Base-by-base conservation (phyloP, 305 asterid genomes). In the Fraxinus nigra region DNA sequence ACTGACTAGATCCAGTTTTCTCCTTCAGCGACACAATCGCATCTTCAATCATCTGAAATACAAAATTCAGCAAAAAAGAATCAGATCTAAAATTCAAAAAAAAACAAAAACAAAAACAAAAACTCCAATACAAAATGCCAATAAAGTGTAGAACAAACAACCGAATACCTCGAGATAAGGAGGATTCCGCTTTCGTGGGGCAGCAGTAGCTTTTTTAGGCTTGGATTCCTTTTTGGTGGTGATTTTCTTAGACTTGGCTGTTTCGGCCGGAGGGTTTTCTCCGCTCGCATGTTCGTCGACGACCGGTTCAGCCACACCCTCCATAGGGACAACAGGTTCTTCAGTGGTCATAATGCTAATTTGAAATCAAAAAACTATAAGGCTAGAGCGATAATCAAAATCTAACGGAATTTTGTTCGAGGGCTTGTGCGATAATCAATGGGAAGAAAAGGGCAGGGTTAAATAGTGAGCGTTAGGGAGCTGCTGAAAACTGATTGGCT, bases 1-100 rank as follows among this genome's bases (percentile, higher is more conserved):
- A 84, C 82, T 93, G 99, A 33, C 99, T 95, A 77, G 99, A 95
- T 20, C 99, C 99, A 0, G 92, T 90, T 83, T 81, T 85, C 37
- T 95, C 98, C 83, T 92, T 91, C 75, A 94, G 70, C 6, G 94
- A 69, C n/a, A 80, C 87, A 61, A 95, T 92, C 81, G 98, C 99
- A 0, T 91, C 98, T 35, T 89, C 61, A 76, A 95, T 87, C 98
- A 95, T 95, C 99, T 95, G 84, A 69, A 8, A 33, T 26, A 56
- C 24, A 67, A 30, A 67, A 10, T 67, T 67, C 38, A 28, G 5
- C 75, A 8, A 24, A 18, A 54, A 35, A 35, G 7, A 40, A 3
- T 82, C 48, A 80, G 87, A 82, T 85, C 91, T 37, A 5, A 51
- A 78, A 51, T 54, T 65, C 20, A 40, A 63, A 63, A 7, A 61